These are phyloP conservation scores for Beta lomatogona DNA, from an alignment of 179 eudicot genomes.

Conservation along the genomic window DNA sequence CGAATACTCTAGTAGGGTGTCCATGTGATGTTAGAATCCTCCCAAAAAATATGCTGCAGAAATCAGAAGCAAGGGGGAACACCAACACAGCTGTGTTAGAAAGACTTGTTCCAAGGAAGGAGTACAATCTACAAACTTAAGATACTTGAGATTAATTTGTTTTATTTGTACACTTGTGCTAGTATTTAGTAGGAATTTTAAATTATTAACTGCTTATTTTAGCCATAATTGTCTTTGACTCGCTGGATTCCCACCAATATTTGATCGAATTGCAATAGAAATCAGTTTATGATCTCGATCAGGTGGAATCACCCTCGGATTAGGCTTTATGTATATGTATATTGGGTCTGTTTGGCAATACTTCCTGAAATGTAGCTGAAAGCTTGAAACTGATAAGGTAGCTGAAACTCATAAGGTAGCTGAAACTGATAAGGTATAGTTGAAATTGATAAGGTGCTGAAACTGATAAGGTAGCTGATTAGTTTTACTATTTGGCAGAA, in stretches of 20 bases:
- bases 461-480: no score
- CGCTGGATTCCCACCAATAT: neutral
- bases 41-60: neutral
- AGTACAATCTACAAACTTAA: neutral
- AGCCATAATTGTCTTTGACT: neutral
- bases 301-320: no score
- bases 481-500: no score
- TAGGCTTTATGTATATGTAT: no score
- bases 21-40: neutral
- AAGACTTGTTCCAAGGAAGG: neutral
- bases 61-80: constrained; percentile 1
- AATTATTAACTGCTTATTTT: neutral
- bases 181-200: neutral
- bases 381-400: no score
- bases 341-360: no score
- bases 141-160: neutral
- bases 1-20: neutral
- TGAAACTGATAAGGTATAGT: no score
- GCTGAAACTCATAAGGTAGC: no score
- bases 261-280: no score
- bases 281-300: no score
- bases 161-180: constrained; percentile 1
- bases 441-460: no score
- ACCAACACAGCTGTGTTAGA: neutral
- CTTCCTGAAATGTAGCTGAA: no score